Percentiles rank a stretch among this genome's conserved stretches.
Evolutionary conservation across 1,284 basidiomycete genomes (phyloP).

Genomic region (Cutaneotrichosporon cavernicola): DNA sequence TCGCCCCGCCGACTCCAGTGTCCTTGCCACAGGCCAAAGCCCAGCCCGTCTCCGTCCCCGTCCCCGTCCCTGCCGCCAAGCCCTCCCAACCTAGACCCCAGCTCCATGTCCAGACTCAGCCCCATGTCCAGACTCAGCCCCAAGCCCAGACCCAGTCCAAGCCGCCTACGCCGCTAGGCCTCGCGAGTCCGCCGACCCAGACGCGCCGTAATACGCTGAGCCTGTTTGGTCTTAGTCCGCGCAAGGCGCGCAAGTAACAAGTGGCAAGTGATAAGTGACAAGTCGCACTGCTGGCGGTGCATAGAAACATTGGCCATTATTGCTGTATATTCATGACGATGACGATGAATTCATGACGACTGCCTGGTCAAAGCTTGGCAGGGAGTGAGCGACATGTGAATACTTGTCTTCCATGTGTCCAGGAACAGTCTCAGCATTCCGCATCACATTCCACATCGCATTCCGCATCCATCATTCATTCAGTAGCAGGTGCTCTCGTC

Average conservation of each 20-base stretch:
- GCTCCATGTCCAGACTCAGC: background rate
- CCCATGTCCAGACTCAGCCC: background rate
- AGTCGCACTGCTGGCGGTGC: background rate
- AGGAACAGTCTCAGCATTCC: too few relatives aligned
- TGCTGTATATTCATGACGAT: background rate
- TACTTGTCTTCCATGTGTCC: too few relatives aligned
- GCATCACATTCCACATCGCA: too few relatives aligned
- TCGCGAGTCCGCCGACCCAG: background rate
- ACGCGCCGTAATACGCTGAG: background rate
- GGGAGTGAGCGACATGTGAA: too few relatives aligned
- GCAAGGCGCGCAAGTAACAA: slow-evolving; percentile 1
- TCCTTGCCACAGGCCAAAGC: background rate
- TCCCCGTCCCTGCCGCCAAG: background rate
- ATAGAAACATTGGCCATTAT: background rate
- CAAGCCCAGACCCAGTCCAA: background rate
- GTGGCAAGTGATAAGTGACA: background rate
- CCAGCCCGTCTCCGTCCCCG: background rate
- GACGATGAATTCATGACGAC: background rate
- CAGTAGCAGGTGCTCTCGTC: too few relatives aligned
- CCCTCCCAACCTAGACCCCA: background rate
- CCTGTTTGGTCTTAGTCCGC: slow-evolving; percentile 1
- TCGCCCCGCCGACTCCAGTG: too few relatives aligned
- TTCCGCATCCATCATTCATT: too few relatives aligned
- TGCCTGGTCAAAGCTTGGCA: too few relatives aligned
- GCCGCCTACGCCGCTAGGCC: background rate